Conservation (phyloP, 768 basidiomycete genomes). For the Dendrothele bispora region DNA sequence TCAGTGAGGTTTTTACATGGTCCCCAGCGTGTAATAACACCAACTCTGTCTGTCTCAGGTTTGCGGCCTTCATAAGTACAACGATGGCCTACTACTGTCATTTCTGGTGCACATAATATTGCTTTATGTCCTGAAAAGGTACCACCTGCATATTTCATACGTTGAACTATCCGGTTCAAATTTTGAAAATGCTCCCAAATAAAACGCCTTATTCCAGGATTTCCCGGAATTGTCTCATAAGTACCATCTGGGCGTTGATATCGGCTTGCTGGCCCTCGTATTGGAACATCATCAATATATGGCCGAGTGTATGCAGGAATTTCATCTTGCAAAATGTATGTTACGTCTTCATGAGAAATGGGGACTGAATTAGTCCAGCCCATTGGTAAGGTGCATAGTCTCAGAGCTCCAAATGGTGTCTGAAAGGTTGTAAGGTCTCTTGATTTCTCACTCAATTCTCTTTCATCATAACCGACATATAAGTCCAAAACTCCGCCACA, state of each 20-base stretch:
- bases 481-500: constrained; percentile 33
- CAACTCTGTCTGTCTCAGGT: constrained; percentile 15
- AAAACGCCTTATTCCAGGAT: constrained; percentile 38
- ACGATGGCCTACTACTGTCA: constrained; percentile 34
- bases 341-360: constrained; percentile 40
- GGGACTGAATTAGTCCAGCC: constrained; percentile 32
- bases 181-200: constrained; percentile 31
- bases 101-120: constrained; percentile 22
- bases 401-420: constrained; percentile 25
- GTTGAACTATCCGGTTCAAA: constrained; percentile 35
- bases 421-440: constrained; percentile 42
- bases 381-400: constrained; percentile 23
- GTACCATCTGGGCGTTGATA: constrained; percentile 27
- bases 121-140: constrained; percentile 39
- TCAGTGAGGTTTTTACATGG: not conserved
- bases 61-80: constrained; percentile 33
- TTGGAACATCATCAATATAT: constrained; percentile 39
- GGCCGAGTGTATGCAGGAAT: constrained; percentile 35
- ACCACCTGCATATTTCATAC: constrained; percentile 32
- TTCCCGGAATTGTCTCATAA: constrained; percentile 35
- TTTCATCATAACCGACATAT: constrained; percentile 36
- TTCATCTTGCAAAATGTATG: constrained; percentile 34
- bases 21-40: constrained; percentile 7
- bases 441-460: constrained; percentile 24
- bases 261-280: constrained; percentile 30